Conservation (phyloP, 495 filamentous ascomycete species). For the Neurospora pannonica region DNA sequence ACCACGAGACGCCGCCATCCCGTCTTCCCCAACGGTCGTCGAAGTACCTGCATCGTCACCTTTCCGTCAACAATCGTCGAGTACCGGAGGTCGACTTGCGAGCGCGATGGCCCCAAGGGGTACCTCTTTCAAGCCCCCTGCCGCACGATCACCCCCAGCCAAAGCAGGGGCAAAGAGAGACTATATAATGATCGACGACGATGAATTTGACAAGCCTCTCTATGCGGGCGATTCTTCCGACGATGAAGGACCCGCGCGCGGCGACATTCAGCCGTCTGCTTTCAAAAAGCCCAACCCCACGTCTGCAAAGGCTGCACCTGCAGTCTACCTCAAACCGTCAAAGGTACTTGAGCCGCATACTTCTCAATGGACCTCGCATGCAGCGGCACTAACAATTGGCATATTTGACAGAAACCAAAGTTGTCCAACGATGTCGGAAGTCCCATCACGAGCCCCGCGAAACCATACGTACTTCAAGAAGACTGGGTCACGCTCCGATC, state of each 20-base stretch:
- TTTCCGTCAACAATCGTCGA: conserved; percentile 53
- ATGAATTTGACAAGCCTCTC: conserved; percentile 30
- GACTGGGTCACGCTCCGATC: conserved; percentile 18
- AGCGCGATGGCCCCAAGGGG: not conserved
- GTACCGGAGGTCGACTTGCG: conserved; percentile 61
- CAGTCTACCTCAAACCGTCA: not conserved
- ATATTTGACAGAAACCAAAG: not conserved
- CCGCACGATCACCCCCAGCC: conserved; percentile 3
- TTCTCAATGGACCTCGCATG: not conserved
- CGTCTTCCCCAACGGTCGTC: conserved; percentile 41
- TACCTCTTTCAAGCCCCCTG: conserved; percentile 43
- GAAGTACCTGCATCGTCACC: conserved; percentile 76
- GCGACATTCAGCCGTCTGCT: conserved; percentile 63
- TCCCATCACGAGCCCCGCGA: conserved; percentile 13
- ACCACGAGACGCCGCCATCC: conserved; percentile 3
- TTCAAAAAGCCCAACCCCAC: conserved; percentile 32
- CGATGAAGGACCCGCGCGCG: conserved; percentile 34
- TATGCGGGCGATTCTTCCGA: conserved; percentile 32
- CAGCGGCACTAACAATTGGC: not conserved
- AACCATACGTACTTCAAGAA: conserved; percentile 9
- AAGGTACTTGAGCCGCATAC: not conserved
- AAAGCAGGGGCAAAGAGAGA: conserved; percentile 13
- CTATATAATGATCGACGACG: conserved; percentile 35
- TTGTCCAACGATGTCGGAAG: conserved; percentile 3
- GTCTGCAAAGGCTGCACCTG: not conserved